Evolutionary conservation across 2,329 filamentous ascomycete genomes (phyloP).

Genomic region (Phyllosticta citrichinensis): DNA sequence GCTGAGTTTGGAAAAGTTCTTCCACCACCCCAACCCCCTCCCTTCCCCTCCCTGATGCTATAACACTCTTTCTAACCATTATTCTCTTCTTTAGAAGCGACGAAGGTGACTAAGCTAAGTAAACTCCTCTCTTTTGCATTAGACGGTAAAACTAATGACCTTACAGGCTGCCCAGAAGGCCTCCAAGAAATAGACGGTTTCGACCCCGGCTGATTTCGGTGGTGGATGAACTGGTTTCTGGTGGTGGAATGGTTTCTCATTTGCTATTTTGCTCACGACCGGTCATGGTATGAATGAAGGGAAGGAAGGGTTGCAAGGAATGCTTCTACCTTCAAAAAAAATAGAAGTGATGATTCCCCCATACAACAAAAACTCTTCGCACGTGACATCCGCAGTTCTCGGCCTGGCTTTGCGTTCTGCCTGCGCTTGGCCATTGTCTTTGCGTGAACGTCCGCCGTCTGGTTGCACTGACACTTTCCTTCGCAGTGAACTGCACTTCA

Average conservation of each 20-base stretch:
- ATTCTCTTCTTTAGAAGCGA: constrained; percentile 17
- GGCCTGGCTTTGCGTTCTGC: too few species aligned
- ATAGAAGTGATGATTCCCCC: constrained; percentile 8
- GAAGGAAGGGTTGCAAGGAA: constrained; percentile 7
- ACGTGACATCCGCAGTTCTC: neutral
- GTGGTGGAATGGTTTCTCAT: constrained; percentile 6
- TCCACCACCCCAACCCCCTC: too few species aligned
- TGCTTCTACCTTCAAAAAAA: constrained; percentile 10
- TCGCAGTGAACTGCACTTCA: too few species aligned
- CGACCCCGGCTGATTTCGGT: neutral
- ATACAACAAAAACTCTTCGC: neutral
- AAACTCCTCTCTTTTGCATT: too few species aligned
- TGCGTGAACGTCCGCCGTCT: too few species aligned
- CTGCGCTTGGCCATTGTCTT: neutral
- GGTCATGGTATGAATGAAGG: constrained; percentile 4
- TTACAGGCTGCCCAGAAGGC: constrained; percentile 31
- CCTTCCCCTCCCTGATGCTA: constrained; percentile 55
- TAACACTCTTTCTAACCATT: constrained; percentile 21
- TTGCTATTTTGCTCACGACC: neutral
- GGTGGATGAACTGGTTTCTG: neutral
- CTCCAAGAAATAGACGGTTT: constrained; percentile 28
- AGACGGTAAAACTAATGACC: too few species aligned
- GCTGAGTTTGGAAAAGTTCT: neutral
- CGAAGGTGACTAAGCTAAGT: constrained; percentile 46
- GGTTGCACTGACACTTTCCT: too few species aligned